Evolutionary conservation across 1,139 yeast species (phyloP).

Genomic region (Yamadazyma songkhlaensis): DNA sequence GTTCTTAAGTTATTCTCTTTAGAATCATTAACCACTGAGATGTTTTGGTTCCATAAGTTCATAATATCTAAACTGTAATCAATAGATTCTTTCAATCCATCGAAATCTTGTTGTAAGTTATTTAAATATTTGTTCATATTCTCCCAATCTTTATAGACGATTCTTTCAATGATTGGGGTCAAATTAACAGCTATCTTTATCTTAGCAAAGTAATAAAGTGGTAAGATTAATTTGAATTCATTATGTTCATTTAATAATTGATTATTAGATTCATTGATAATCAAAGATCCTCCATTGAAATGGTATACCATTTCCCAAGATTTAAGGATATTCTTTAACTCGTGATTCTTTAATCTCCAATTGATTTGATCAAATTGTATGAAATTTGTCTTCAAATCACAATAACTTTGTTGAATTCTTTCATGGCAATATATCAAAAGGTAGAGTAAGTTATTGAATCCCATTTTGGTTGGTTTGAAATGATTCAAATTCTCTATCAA

Average conservation of each 20-base stretch:
- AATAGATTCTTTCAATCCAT: conserved; percentile 57
- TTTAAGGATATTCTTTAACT: conserved; percentile 50
- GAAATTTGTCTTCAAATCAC: conserved; percentile 15
- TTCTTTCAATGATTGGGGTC: conserved; percentile 53
- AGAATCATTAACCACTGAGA: conserved; percentile 58
- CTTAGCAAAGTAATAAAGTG: conserved; percentile 61
- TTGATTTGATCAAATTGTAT: conserved; percentile 26
- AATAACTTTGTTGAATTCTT: conserved; percentile 52
- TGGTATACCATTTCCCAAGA: conserved; percentile 66
- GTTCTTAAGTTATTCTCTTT: conserved; percentile 65
- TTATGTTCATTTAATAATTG: conserved; percentile 50
- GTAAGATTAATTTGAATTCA: conserved; percentile 60
- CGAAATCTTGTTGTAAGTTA: conserved; percentile 43
- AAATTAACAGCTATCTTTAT: conserved; percentile 59
- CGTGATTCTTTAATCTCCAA: conserved; percentile 64
- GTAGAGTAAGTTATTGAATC: conserved; percentile 59
- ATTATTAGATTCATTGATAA: conserved; percentile 50
- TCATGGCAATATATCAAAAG: conserved; percentile 73
- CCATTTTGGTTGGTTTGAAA: conserved; percentile 42
- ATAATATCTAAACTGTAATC: conserved; percentile 57
- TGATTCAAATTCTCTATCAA: conserved; percentile 48
- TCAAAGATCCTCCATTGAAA: conserved; percentile 58
- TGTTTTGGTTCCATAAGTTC: conserved; percentile 67
- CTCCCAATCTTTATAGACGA: conserved; percentile 63
- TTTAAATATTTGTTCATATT: conserved; percentile 56